Evolutionary conservation across 1,284 basidiomycete species (phyloP).

Genomic region (Irpex sp.): DNA sequence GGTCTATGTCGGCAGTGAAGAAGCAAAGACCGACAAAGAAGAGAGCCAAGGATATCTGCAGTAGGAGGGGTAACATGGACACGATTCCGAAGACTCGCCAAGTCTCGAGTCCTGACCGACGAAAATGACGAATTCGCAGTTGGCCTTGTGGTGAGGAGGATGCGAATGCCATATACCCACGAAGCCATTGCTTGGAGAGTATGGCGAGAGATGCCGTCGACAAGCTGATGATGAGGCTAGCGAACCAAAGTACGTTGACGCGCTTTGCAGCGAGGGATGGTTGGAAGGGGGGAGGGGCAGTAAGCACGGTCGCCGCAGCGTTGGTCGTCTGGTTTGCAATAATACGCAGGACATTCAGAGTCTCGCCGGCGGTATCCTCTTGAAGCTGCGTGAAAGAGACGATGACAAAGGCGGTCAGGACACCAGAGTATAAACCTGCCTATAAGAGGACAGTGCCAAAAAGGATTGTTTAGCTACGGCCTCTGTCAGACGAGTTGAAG

Average conservation of each 20-base stretch:
- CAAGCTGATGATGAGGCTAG: slow-evolving; percentile 14
- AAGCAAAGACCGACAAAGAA: slow-evolving; percentile 15
- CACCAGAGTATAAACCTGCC: slow-evolving; percentile 16
- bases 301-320: background rate
- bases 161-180: slow-evolving; percentile 4
- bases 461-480: background rate
- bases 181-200: slow-evolving; percentile 16
- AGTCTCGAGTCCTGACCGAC: slow-evolving; percentile 3
- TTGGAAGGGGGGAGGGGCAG: background rate
- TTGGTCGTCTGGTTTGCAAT: background rate
- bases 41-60: slow-evolving; percentile 13
- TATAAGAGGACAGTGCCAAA: background rate
- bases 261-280: background rate
- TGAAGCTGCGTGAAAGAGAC: slow-evolving; percentile 7
- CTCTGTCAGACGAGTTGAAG: background rate
- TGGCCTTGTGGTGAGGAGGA: slow-evolving; percentile 1
- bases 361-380: background rate
- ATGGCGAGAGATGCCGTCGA: slow-evolving; percentile 15
- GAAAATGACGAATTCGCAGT: slow-evolving; percentile 8
- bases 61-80: slow-evolving; percentile 12
- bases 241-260: slow-evolving; percentile 14
- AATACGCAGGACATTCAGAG: too few relatives aligned
- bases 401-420: slow-evolving; percentile 12
- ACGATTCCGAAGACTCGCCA: slow-evolving; percentile 14
- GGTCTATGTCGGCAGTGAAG: slow-evolving; percentile 8